Conservation (phyloP, 1,139 yeast genomes). For the Sugiyamaella grinbergsii region DNA sequence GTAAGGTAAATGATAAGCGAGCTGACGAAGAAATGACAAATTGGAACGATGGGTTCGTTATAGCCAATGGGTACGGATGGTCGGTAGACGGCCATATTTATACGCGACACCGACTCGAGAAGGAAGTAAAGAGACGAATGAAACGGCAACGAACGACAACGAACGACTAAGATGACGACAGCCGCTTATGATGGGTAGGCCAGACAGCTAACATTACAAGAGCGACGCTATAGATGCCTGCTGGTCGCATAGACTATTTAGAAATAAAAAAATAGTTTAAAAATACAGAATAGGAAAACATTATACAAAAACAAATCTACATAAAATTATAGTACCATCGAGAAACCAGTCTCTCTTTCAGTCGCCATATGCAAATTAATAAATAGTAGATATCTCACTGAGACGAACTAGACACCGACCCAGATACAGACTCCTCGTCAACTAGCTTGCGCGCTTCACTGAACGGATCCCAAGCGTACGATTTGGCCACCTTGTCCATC, state of each 20-base stretch:
- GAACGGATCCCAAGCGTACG: slow-evolving; percentile 17
- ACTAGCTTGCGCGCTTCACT: slow-evolving; percentile 13
- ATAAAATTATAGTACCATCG: neutral
- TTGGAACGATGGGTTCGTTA: too few relatives aligned
- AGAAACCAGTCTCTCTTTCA: too few relatives aligned
- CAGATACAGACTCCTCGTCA: slow-evolving; percentile 10
- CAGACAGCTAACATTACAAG: too few relatives aligned
- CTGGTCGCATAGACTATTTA: neutral
- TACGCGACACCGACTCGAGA: too few relatives aligned
- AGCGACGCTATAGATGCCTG: neutral
- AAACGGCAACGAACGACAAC: too few relatives aligned
- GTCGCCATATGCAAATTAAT: slow-evolving; percentile 7
- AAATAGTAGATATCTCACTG: slow-evolving; percentile 7
- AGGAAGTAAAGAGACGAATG: too few relatives aligned
- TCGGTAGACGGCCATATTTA: too few relatives aligned
- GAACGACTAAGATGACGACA: too few relatives aligned
- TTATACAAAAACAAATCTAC: neutral
- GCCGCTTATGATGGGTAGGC: too few relatives aligned
- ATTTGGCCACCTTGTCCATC: slow-evolving; percentile 15
- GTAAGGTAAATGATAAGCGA: too few relatives aligned
- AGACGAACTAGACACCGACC: slow-evolving; percentile 11
- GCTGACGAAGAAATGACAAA: too few relatives aligned
- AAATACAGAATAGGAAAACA: slow-evolving; percentile 8
- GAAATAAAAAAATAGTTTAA: neutral
- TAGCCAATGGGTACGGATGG: too few relatives aligned